Percentiles rank a stretch among this genome's conserved stretches.
Evolutionary conservation across 768 basidiomycete species (phyloP).

Genomic region (Coprinopsis strossmayeri): DNA sequence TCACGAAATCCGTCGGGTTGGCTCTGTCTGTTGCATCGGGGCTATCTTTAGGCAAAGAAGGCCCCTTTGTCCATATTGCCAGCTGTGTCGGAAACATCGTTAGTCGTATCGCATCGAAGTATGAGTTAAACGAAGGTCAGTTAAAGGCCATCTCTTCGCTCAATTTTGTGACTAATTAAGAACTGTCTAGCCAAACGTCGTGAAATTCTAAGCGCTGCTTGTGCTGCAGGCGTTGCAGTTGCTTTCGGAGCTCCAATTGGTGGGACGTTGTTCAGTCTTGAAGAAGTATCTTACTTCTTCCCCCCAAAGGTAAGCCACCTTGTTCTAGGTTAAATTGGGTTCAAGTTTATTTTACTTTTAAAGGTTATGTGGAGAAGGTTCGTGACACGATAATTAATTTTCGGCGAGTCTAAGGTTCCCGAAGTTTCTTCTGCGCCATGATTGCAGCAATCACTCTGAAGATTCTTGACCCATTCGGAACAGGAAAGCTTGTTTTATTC

Average conservation of each 20-base stretch:
- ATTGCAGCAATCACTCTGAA: constrained; percentile 92
- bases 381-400: constrained; percentile 16
- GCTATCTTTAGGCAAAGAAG: constrained; percentile 70
- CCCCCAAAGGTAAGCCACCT: constrained; percentile 67
- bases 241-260: constrained; percentile 97
- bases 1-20: constrained; percentile 86
- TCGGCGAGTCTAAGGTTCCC: neutral
- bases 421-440: constrained; percentile 96
- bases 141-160: constrained; percentile 3
- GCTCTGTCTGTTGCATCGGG: constrained; percentile 91
- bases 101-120: constrained; percentile 79
- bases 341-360: constrained; percentile 9
- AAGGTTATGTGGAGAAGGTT: constrained; percentile 94
- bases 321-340: neutral
- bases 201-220: constrained; percentile 92
- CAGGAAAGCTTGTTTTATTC: constrained; percentile 89
- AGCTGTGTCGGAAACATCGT: constrained; percentile 91
- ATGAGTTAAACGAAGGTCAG: constrained; percentile 91
- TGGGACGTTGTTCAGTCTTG: constrained; percentile 86
- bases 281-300: constrained; percentile 96
- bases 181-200: constrained; percentile 68
- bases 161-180: neutral
- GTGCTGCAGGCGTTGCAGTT: constrained; percentile 96
- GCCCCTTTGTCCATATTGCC: constrained; percentile 84
- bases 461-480: constrained; percentile 93